phyloP scores from a whole-genome alignment of 768 basidiomycete genomes.

The Boletus subcaerulescens region DNA sequence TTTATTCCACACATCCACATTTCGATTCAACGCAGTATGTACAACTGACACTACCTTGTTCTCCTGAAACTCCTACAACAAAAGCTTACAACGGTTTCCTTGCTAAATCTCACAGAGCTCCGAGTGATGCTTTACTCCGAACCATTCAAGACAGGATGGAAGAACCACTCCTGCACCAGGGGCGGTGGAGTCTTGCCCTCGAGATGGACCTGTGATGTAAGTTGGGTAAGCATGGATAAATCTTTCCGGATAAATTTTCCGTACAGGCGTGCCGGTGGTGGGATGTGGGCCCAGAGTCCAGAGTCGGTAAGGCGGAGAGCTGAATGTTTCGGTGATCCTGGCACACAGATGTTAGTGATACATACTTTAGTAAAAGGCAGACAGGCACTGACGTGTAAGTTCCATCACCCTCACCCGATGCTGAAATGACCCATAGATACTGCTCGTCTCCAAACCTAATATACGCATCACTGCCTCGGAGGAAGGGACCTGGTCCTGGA shows the following conservation, averaged over 20 bases:
- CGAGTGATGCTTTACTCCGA: background rate
- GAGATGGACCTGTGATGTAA: background rate
- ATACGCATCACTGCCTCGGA: too few relatives aligned
- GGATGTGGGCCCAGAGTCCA: background rate
- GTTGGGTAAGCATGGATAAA: background rate
- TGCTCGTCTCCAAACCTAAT: too few relatives aligned
- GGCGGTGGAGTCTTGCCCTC: too few relatives aligned
- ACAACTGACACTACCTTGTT: too few relatives aligned
- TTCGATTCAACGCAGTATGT: too few relatives aligned
- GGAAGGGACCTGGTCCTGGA: too few relatives aligned
- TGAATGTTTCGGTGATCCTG: background rate
- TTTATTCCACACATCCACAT: too few relatives aligned
- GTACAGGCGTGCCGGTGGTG: background rate
- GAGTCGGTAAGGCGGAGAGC: background rate
- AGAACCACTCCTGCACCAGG: too few relatives aligned
- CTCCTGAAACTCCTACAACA: background rate
- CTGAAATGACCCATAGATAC: background rate
- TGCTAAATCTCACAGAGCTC: background rate
- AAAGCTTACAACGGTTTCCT: background rate
- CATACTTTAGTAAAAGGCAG: background rate
- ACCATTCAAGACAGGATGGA: background rate
- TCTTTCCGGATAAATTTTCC: background rate
- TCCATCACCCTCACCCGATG: background rate
- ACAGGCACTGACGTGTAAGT: background rate
- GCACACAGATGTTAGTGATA: background rate